Percentiles rank a stretch among this genome's conserved stretches.
Conservation (phyloP, 1,284 basidiomycete species). For the Ceratobasidium sp. region DNA sequence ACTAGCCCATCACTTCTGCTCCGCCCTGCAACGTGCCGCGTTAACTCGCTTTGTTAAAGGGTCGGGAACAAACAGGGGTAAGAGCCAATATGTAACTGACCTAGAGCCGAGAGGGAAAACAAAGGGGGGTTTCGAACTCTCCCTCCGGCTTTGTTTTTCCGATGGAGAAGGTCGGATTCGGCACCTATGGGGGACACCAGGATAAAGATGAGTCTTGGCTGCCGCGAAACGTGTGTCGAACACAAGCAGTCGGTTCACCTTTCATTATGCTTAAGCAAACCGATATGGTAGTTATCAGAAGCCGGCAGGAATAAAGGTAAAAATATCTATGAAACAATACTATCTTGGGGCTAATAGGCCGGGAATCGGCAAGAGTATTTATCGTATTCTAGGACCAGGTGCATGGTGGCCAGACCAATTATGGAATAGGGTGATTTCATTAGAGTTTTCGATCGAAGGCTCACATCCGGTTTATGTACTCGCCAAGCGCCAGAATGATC, state of each 20-base stretch:
- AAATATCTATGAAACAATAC: neutral
- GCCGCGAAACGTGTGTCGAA: constrained; percentile 1
- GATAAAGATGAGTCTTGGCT: neutral
- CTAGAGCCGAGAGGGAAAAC: constrained; percentile 33
- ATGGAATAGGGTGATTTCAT: neutral
- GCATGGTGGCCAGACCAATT: neutral
- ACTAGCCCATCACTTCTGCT: neutral
- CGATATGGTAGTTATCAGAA: neutral
- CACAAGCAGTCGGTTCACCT: neutral
- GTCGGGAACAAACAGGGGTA: constrained; percentile 15
- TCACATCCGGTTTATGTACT: neutral
- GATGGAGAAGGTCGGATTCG: constrained; percentile 3
- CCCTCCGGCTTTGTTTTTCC: constrained; percentile 26
- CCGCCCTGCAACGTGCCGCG: constrained; percentile 20
- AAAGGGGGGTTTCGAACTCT: constrained; percentile 32
- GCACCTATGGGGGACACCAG: neutral
- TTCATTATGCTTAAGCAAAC: neutral
- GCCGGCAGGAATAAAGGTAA: neutral
- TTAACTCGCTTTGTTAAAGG: constrained; percentile 23
- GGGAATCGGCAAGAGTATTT: neutral
- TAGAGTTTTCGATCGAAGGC: neutral
- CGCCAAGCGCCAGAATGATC: neutral
- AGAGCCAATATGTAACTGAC: constrained; percentile 1
- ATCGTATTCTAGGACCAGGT: neutral
- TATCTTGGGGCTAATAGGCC: neutral